Evolutionary conservation across 1,284 basidiomycete genomes (phyloP).

Genomic region (Ceratobasidium sp.): DNA sequence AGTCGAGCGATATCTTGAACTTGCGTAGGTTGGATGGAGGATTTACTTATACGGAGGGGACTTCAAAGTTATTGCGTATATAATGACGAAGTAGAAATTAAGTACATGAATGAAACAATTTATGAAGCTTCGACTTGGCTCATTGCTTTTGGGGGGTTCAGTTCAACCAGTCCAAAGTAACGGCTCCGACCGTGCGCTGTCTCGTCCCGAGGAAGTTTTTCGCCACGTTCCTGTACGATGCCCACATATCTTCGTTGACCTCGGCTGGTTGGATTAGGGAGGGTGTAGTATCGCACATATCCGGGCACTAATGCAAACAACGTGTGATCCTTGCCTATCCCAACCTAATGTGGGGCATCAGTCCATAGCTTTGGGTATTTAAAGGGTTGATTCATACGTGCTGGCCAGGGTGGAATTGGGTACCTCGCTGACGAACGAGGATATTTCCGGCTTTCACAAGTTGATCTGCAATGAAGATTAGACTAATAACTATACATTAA

Average conservation of each 20-base stretch:
- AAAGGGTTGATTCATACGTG: slow-evolving; percentile 63
- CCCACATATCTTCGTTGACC: slow-evolving; percentile 77
- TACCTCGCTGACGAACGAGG: slow-evolving; percentile 88
- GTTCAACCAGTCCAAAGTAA: slow-evolving; percentile 72
- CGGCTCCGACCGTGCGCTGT: slow-evolving; percentile 71
- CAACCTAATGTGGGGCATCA: slow-evolving; percentile 61
- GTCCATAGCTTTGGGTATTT: not conserved
- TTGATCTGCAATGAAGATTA: slow-evolving; percentile 63
- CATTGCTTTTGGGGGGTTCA: slow-evolving; percentile 50
- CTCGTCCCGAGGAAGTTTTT: slow-evolving; percentile 83
- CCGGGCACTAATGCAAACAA: slow-evolving; percentile 87
- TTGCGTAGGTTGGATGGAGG: slow-evolving; percentile 57
- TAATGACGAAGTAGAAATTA: not conserved
- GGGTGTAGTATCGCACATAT: slow-evolving; percentile 84
- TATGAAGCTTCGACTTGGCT: not conserved
- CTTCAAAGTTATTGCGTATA: not conserved
- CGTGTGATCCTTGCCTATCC: slow-evolving; percentile 89
- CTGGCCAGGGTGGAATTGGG: slow-evolving; percentile 87
- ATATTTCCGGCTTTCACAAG: slow-evolving; percentile 91
- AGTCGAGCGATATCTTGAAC: slow-evolving; percentile 86
- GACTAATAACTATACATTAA: slow-evolving; percentile 44
- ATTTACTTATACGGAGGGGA: not conserved
- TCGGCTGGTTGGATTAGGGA: slow-evolving; percentile 52
- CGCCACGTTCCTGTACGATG: slow-evolving; percentile 75
- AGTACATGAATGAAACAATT: slow-evolving; percentile 4